A percentile compares a stretch with the other conserved stretches of the same genome.
Conservation (phyloP, 805 yeast genomes). For the Teunomyces stri region DNA sequence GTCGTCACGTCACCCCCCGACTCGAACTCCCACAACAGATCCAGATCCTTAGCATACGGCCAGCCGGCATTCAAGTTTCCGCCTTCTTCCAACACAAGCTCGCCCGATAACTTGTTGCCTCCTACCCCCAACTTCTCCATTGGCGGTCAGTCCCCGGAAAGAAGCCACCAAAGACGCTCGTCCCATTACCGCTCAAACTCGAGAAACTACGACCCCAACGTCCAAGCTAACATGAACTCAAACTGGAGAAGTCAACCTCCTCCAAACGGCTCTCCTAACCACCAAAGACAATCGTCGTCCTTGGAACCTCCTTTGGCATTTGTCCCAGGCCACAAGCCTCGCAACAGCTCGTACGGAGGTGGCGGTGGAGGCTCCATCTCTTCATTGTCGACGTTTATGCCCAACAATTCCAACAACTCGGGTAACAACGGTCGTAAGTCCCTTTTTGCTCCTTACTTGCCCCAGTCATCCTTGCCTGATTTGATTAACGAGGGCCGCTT, state of each 20-base stretch:
- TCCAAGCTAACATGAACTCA: slow-evolving; percentile 41
- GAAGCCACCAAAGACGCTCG: slow-evolving; percentile 36
- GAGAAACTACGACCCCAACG: slow-evolving; percentile 37
- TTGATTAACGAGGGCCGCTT: slow-evolving; percentile 84
- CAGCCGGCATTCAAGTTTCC: slow-evolving; percentile 58
- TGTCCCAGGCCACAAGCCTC: slow-evolving; percentile 76
- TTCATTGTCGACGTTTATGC: slow-evolving; percentile 38
- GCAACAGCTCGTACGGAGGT: slow-evolving; percentile 62
- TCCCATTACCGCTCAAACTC: slow-evolving; percentile 41
- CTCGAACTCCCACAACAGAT: slow-evolving; percentile 28
- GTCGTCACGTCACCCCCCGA: slow-evolving; percentile 7
- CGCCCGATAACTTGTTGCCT: slow-evolving; percentile 38
- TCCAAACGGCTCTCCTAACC: slow-evolving; percentile 18
- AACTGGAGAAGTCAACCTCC: slow-evolving; percentile 67
- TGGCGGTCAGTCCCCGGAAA: slow-evolving; percentile 33
- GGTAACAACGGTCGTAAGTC: slow-evolving; percentile 58
- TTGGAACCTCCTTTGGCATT: slow-evolving; percentile 45
- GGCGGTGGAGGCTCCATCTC: slow-evolving; percentile 60
- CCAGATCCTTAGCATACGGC: slow-evolving; percentile 44
- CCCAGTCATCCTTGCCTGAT: slow-evolving; percentile 89
- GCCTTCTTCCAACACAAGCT: slow-evolving; percentile 28
- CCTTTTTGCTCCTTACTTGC: slow-evolving; percentile 91
- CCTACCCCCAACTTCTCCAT: slow-evolving; percentile 53
- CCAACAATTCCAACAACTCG: slow-evolving; percentile 17
- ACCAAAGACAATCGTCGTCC: slow-evolving; percentile 25